Conservation (phyloP, 225 moss, liverwort and hornwort species). For the Bryum argenteum region DNA sequence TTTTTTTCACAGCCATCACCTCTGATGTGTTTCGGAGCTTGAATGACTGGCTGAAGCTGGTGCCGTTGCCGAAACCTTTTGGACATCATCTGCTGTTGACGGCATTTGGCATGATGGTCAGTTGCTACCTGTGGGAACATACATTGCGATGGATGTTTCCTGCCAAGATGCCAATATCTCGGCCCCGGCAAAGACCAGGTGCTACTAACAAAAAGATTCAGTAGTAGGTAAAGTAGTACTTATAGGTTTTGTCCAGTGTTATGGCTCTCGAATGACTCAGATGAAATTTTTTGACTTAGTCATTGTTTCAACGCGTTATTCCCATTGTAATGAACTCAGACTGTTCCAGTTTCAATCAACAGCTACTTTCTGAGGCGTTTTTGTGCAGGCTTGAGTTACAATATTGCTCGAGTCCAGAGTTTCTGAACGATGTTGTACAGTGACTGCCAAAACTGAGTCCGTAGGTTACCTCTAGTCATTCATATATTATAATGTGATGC, state of each 20-base stretch:
- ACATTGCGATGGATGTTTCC: slow-evolving; percentile 84
- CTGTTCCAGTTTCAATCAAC: too few species aligned
- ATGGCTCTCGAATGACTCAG: too few species aligned
- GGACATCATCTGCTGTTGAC: slow-evolving; percentile 81
- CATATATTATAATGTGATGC: too few species aligned
- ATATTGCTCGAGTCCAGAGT: too few species aligned
- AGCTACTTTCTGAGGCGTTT: too few species aligned
- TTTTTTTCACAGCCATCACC: slow-evolving; percentile 94
- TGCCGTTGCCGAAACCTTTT: slow-evolving; percentile 88
- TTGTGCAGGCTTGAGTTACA: too few species aligned
- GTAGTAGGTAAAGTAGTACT: slow-evolving; percentile 37
- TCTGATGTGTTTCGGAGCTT: slow-evolving; percentile 89
- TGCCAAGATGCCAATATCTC: slow-evolving; percentile 62
- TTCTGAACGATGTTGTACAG: too few species aligned
- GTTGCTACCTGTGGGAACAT: slow-evolving; percentile 94
- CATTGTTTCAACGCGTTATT: too few species aligned
- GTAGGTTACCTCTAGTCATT: too few species aligned
- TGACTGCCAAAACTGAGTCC: too few species aligned
- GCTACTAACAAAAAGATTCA: slow-evolving; percentile 50
- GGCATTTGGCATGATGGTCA: slow-evolving; percentile 78
- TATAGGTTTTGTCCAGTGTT: slow-evolving; percentile 10
- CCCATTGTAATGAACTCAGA: too few species aligned
- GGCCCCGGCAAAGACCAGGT: slow-evolving; percentile 53
- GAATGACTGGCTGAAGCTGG: slow-evolving; percentile 89
- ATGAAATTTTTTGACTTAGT: too few species aligned